A percentile compares a stretch with the other conserved stretches of the same genome.
phyloP scores from a whole-genome alignment of 2,329 filamentous ascomycete species.

The Fusarium dlaminii region DNA sequence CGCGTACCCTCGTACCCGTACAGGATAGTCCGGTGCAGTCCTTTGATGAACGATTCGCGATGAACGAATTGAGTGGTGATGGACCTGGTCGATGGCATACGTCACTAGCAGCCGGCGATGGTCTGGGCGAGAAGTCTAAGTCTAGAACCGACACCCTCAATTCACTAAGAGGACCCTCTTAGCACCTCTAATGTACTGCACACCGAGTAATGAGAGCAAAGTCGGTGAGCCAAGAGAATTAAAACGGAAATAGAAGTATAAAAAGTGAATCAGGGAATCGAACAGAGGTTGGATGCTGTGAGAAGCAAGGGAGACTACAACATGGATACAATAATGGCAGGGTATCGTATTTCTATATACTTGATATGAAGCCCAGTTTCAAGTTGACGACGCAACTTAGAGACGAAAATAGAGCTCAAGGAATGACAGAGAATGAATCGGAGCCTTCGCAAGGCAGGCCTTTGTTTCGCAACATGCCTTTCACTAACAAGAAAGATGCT shows the following conservation, averaged over 20 bases:
- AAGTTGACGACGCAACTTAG: neutral
- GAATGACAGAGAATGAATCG: conserved; percentile 13
- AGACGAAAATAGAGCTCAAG: conserved; percentile 28
- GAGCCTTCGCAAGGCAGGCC: conserved; percentile 10
- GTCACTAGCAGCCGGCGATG: conserved; percentile 34
- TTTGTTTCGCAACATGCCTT: conserved; percentile 20
- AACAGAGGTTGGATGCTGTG: neutral
- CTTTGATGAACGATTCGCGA: conserved; percentile 18
- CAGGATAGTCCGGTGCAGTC: neutral
- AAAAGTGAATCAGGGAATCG: conserved; percentile 17
- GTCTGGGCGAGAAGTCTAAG: conserved; percentile 41
- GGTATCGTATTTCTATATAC: conserved; percentile 34
- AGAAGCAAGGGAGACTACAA: conserved; percentile 15
- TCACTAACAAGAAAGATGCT: neutral
- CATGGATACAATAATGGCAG: conserved; percentile 9
- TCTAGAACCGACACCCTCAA: conserved; percentile 31
- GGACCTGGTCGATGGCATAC: conserved; percentile 35
- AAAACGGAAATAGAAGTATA: conserved; percentile 3
- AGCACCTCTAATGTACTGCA: conserved; percentile 14
- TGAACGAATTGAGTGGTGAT: conserved; percentile 36
- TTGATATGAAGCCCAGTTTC: conserved; percentile 16
- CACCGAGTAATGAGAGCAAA: conserved; percentile 27
- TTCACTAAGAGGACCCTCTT: conserved; percentile 33
- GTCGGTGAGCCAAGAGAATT: conserved; percentile 32
- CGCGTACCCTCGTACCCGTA: conserved; percentile 2